phyloP scores from a whole-genome alignment of 768 basidiomycete genomes.

The Cyclocybe cylindracea region DNA sequence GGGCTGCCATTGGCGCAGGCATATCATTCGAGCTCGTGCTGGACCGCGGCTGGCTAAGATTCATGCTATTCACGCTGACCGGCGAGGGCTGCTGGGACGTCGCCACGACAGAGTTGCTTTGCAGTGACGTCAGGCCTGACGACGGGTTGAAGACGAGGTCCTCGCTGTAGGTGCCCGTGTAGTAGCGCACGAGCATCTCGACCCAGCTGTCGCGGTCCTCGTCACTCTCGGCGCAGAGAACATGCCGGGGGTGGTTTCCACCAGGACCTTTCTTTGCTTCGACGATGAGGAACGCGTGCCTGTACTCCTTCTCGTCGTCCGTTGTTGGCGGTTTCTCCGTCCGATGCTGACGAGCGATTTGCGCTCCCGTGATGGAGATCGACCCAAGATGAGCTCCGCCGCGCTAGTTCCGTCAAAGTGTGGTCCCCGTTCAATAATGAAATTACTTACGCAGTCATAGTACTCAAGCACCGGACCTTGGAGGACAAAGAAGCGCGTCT shows the following conservation, averaged over 20 bases:
- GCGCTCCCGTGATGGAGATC: constrained; percentile 87
- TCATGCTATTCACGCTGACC: constrained; percentile 3
- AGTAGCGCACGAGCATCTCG: constrained; percentile 87
- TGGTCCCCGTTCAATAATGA: constrained; percentile 4
- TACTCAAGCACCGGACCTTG: constrained; percentile 91
- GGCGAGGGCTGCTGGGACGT: constrained; percentile 15
- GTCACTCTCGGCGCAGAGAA: constrained; percentile 96
- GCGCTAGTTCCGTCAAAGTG: constrained; percentile 45
- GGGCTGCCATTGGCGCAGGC: constrained; percentile 4
- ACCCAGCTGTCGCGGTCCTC: constrained; percentile 94
- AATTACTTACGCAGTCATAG: constrained; percentile 83
- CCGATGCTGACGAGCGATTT: constrained; percentile 93
- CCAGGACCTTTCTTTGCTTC: constrained; percentile 78
- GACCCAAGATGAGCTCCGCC: constrained; percentile 92
- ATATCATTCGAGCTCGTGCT: constrained; percentile 51
- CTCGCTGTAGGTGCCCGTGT: constrained; percentile 78
- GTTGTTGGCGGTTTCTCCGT: constrained; percentile 48
- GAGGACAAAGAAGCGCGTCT: constrained; percentile 92
- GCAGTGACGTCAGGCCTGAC: constrained; percentile 27
- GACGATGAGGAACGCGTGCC: constrained; percentile 97
- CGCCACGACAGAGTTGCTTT: constrained; percentile 25
- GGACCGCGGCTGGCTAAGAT: constrained; percentile 50
- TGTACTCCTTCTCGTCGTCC: constrained; percentile 91
- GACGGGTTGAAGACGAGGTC: constrained; percentile 50
- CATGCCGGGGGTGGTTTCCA: constrained; percentile 77